Evolutionary conservation across 1,139 yeast species (phyloP).

Genomic region (Blastobotrys persicus): DNA sequence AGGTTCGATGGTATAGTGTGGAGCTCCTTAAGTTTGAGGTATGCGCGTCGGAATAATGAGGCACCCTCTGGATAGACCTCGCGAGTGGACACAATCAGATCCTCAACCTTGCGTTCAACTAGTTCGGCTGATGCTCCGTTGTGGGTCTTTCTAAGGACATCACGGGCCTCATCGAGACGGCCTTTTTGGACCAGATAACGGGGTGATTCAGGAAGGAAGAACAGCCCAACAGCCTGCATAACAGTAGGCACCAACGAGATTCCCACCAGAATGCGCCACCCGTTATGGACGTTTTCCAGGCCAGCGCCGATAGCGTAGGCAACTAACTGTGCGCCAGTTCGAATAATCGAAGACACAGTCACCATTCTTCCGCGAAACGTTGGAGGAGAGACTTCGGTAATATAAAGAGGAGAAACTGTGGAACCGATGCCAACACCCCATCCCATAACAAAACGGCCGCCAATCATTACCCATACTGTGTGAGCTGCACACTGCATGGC

Average conservation of each 20-base stretch:
- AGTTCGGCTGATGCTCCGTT: slow-evolving; percentile 32
- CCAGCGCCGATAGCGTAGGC: slow-evolving; percentile 96
- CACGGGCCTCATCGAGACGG: slow-evolving; percentile 58
- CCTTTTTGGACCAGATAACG: slow-evolving; percentile 78
- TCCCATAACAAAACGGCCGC: slow-evolving; percentile 88
- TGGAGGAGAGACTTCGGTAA: slow-evolving; percentile 89
- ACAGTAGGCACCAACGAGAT: slow-evolving; percentile 85
- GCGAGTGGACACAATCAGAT: slow-evolving; percentile 27
- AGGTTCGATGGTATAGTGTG: slow-evolving; percentile 75
- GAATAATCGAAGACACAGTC: slow-evolving; percentile 60
- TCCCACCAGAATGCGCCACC: slow-evolving; percentile 94
- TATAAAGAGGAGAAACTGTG: slow-evolving; percentile 83
- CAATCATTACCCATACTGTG: slow-evolving; percentile 86
- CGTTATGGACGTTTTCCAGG: slow-evolving; percentile 64
- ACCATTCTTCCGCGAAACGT: slow-evolving; percentile 77
- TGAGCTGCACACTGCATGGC: slow-evolving; percentile 76
- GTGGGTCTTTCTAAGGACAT: slow-evolving; percentile 56
- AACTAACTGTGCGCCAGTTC: slow-evolving; percentile 88
- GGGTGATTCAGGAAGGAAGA: slow-evolving; percentile 94
- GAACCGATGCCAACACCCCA: slow-evolving; percentile 96
- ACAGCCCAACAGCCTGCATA: slow-evolving; percentile 67
- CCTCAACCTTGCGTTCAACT: slow-evolving; percentile 28
- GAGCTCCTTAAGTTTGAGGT: slow-evolving; percentile 52
- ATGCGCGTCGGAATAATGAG: slow-evolving; percentile 16
- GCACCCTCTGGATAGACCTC: slow-evolving; percentile 23